A percentile compares a stretch with the other conserved stretches of the same genome.
Evolutionary conservation across 192 early-diverging fungal genomes (phyloP).

Genomic region (Geosiphon pyriformis): DNA sequence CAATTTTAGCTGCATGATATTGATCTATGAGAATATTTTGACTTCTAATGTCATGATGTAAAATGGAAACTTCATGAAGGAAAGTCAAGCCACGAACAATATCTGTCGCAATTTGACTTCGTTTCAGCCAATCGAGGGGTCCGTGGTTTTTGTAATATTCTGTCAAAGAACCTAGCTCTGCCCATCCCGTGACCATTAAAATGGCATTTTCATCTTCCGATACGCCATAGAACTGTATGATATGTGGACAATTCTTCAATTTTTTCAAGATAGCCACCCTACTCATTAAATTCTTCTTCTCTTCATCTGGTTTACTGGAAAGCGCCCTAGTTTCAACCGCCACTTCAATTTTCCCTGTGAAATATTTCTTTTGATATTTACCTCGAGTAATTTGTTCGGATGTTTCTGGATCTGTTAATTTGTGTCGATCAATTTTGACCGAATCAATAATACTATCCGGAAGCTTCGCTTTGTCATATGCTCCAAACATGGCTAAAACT

Average conservation of each 20-base stretch:
- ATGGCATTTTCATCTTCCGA: conserved; percentile 19
- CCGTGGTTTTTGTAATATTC: conserved; percentile 33
- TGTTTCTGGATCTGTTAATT: too few relatives aligned
- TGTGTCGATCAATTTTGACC: too few relatives aligned
- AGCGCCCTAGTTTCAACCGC: too few relatives aligned
- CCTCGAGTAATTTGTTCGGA: too few relatives aligned
- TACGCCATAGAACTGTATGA: background rate
- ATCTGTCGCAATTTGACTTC: conserved; percentile 32
- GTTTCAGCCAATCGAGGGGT: background rate
- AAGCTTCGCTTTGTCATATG: too few relatives aligned
- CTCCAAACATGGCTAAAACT: conserved; percentile 4
- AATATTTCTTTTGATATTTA: too few relatives aligned
- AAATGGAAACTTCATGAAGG: conserved; percentile 35
- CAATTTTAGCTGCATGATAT: conserved; percentile 22
- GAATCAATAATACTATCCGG: too few relatives aligned
- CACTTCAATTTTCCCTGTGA: too few relatives aligned
- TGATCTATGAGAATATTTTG: conserved; percentile 17
- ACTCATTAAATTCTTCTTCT: too few relatives aligned
- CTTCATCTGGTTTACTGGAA: too few relatives aligned
- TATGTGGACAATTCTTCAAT: background rate
- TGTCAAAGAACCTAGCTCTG: conserved; percentile 28
- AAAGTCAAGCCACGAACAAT: conserved; percentile 35
- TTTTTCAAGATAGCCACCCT: background rate
- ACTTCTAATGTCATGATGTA: conserved; percentile 34
- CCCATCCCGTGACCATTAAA: conserved; percentile 34